Base-by-base conservation (phyloP, 805 yeast genomes). In the Candida dendrica region DNA sequence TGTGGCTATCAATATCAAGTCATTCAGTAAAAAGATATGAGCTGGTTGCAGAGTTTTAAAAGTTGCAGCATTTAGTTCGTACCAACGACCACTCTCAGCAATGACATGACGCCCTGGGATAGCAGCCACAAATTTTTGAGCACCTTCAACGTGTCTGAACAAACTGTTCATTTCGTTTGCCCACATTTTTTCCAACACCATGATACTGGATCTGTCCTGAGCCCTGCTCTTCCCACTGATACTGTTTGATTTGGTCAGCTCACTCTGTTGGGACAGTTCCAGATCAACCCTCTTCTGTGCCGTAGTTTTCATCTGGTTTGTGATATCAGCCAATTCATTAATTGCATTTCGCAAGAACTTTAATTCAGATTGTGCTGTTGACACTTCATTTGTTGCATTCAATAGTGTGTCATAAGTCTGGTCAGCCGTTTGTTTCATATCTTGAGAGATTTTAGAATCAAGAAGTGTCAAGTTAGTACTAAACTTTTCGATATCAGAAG, bases 111-210 rank as follows among this genome's bases (percentile, higher is more conserved):
- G 72, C 3, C 90, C 93, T 0, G 90, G 87, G 7, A 75, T 59
- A 1, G 85, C 77, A 17, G 88, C 84, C 32, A 89, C 69, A 45
- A 74, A 77, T 53, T 84, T 84, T 51, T 85, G 90, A 1, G 95
- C 89, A n/a, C 96, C 95, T 48, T 90, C 96, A 14, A 90, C 95
- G 47, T 84, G 87, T 50, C 79, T 79, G 60, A 82, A 88, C 40
- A 89, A 63, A 8, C 77, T 72, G 42, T 74, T 76, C 55, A 89
- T 66, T 54, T 84, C 88, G 35, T 70, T 69, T 14, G 80, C 84
- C 96, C 96, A 88, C 68, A 84, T 75, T 52, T 80, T 80, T 58
- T 86, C 91, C 40, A 89, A 64, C 41, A 85, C 76, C 41, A 83
- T 52, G 40, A 88, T 77, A 42, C 89, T 79, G 46, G 81, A 77